Evolutionary conservation across 164 flowering plant species (phyloP).

Genomic region (Magnolia changhungtana): DNA sequence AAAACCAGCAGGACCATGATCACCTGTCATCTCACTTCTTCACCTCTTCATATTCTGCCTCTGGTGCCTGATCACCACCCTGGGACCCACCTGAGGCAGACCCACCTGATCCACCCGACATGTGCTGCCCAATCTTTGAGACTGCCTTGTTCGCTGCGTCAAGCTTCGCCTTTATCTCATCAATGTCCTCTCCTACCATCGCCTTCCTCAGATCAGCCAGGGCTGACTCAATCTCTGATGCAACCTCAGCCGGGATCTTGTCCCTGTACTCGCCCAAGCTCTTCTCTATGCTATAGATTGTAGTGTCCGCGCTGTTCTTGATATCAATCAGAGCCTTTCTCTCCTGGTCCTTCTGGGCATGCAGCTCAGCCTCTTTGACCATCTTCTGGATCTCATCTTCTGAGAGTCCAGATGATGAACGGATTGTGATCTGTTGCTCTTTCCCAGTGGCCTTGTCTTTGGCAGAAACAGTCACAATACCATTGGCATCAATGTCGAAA

Average conservation of each 20-base stretch:
- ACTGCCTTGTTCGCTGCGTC: constrained; percentile 19
- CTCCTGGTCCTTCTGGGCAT: constrained; percentile 20
- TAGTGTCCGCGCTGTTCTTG: constrained; percentile 12
- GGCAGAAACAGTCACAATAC: constrained; percentile 27
- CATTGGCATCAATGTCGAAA: constrained; percentile 52
- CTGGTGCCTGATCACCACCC: constrained; percentile 16
- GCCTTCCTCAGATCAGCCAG: constrained; percentile 10
- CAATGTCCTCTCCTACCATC: constrained; percentile 7
- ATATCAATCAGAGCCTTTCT: constrained; percentile 13
- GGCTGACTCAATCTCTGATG: constrained; percentile 9
- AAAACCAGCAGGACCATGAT: not conserved
- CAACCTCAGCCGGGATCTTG: constrained; percentile 11
- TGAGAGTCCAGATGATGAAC: constrained; percentile 18
- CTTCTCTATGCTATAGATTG: constrained; percentile 17
- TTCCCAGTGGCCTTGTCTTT: constrained; percentile 25
- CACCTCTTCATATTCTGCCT: constrained; percentile 21
- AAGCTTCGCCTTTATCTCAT: constrained; percentile 13
- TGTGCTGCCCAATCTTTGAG: constrained; percentile 24
- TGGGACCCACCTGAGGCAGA: constrained; percentile 10
- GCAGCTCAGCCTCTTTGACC: constrained; percentile 16
- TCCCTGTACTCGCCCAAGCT: constrained; percentile 13
- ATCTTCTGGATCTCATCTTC: constrained; percentile 12
- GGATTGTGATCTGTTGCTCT: constrained; percentile 25
- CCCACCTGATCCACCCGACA: constrained; percentile 9
- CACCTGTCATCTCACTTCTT: constrained; percentile 11